Conservation (phyloP, 306 rosid species). For the Prunus kanzakura region DNA sequence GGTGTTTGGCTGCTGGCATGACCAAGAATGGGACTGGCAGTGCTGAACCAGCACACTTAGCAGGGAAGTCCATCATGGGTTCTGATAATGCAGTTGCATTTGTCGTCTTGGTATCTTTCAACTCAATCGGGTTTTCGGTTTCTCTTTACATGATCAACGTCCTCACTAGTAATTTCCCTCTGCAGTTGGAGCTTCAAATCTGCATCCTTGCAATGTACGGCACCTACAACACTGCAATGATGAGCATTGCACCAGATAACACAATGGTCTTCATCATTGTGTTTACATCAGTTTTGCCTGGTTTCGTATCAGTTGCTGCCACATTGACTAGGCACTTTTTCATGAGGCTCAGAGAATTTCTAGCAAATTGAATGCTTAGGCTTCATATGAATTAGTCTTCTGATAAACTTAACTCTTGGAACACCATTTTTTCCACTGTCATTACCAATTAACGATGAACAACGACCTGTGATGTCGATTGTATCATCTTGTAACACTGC, state of each 20-base stretch:
- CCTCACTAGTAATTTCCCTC: constrained; percentile 24
- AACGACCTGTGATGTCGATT: too few species aligned
- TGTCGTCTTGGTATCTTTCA: not conserved
- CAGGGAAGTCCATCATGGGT: constrained; percentile 24
- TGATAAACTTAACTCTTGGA: too few species aligned
- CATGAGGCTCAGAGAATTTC: not conserved
- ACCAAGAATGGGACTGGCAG: not conserved
- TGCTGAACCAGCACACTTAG: not conserved
- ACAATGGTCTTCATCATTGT: not conserved
- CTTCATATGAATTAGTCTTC: too few species aligned
- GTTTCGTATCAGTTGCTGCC: not conserved
- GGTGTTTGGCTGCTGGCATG: constrained; percentile 16
- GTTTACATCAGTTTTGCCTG: constrained; percentile 10
- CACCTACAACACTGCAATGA: constrained; percentile 11
- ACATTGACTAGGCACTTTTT: not conserved
- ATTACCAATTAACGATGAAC: too few species aligned
- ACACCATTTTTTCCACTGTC: too few species aligned
- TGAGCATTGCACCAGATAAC: not conserved
- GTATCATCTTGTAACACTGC: not conserved
- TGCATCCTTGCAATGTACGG: not conserved
- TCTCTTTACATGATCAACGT: constrained; percentile 21
- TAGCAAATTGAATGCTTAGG: too few species aligned
- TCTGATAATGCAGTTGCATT: not conserved
- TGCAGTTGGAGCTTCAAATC: constrained; percentile 18
- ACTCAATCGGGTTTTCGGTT: constrained; percentile 24